Conservation (phyloP, 192 early-diverging fungal species). For the Backusella sp. region DNA sequence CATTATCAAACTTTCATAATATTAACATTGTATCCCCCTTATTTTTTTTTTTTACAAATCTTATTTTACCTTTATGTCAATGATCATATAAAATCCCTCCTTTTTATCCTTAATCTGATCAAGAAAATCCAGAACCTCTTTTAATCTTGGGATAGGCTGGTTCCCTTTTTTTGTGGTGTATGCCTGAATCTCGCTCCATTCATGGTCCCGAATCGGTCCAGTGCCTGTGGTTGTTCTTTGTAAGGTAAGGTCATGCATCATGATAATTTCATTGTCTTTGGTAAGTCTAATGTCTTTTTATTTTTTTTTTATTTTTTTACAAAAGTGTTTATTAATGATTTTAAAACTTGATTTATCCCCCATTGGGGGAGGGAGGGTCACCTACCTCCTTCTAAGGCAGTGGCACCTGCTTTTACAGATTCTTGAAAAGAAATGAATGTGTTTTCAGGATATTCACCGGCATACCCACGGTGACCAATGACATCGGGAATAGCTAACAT, state of each 20-base stretch:
- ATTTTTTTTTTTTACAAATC: not conserved
- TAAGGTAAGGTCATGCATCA: constrained; percentile 52
- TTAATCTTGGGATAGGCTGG: constrained; percentile 44
- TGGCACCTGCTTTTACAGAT: constrained; percentile 48
- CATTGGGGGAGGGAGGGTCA: too few species aligned
- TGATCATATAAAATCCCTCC: constrained; percentile 45
- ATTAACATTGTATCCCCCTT: not conserved
- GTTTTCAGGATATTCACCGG: constrained; percentile 53
- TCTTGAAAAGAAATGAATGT: constrained; percentile 48
- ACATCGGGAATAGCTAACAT: constrained; percentile 13
- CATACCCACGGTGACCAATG: constrained; percentile 46
- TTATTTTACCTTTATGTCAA: constrained; percentile 52
- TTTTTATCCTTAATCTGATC: constrained; percentile 31
- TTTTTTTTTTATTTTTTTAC: not conserved
- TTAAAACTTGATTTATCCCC: not conserved
- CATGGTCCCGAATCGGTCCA: constrained; percentile 33
- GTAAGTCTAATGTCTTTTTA: constrained; percentile 47
- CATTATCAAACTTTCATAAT: constrained; percentile 35
- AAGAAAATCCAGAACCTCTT: constrained; percentile 46
- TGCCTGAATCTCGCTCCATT: constrained; percentile 49
- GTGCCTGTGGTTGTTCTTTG: constrained; percentile 52
- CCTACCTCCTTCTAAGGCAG: constrained; percentile 47
- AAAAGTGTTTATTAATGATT: not conserved
- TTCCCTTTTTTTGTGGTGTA: constrained; percentile 44
- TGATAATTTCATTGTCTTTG: constrained; percentile 48